Conservation (phyloP, 768 basidiomycete species). For the Trametes elegans region DNA sequence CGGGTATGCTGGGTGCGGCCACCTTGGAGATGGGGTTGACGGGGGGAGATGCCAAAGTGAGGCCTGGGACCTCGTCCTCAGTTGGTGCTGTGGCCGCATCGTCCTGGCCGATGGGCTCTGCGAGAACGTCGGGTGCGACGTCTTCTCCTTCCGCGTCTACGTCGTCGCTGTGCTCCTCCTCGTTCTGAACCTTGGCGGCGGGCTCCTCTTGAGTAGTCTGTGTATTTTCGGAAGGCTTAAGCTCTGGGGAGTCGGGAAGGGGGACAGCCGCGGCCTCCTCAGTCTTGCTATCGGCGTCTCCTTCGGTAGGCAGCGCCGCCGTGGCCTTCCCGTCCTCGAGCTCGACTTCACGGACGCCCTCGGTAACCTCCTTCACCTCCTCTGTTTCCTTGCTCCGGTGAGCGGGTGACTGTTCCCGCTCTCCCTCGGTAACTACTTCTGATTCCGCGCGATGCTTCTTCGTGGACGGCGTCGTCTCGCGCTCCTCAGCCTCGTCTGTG, state of each 20-base stretch:
- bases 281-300: not conserved
- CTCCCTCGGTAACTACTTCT: constrained; percentile 30
- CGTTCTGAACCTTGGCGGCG: not conserved
- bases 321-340: constrained; percentile 40
- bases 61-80: constrained; percentile 22
- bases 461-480: constrained; percentile 34
- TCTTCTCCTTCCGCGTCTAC: not conserved
- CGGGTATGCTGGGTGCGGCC: not conserved
- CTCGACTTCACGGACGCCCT: constrained; percentile 68
- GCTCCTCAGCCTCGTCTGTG: constrained; percentile 41
- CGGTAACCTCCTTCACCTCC: constrained; percentile 68
- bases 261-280: constrained; percentile 34
- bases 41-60: constrained; percentile 2
- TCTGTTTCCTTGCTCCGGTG: constrained; percentile 32
- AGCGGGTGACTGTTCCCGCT: constrained; percentile 20
- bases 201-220: constrained; percentile 2
- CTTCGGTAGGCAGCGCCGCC: not conserved
- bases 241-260: constrained; percentile 37
- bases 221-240: constrained; percentile 17
- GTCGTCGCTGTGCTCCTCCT: not conserved
- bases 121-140: not conserved
- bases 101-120: not conserved
- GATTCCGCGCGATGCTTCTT: constrained; percentile 46
- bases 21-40: not conserved
- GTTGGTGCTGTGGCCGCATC: not conserved